Conservation (phyloP, 306 rosid genomes). For the Lathyrus tuberosus region DNA sequence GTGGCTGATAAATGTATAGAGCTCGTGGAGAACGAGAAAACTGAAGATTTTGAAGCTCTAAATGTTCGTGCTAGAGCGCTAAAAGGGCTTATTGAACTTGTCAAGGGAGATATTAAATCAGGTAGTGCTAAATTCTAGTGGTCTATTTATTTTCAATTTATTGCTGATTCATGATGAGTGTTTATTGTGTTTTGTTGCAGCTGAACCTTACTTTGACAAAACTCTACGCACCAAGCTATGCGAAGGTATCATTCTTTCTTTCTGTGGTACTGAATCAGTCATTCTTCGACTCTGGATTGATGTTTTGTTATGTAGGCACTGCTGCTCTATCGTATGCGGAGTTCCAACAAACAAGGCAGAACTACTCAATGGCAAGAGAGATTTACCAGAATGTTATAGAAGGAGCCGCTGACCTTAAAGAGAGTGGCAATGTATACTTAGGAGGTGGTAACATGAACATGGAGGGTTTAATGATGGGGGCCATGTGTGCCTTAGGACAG, state of each 20-base stretch:
- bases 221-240: slow-evolving; percentile 37
- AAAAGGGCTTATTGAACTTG: slow-evolving; percentile 82
- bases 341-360: slow-evolving; percentile 54
- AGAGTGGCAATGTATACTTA: slow-evolving; percentile 44
- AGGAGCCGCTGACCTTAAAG: slow-evolving; percentile 47
- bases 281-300: slow-evolving; percentile 42
- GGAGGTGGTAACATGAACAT: slow-evolving; percentile 78
- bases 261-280: slow-evolving; percentile 4
- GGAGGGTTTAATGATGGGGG: slow-evolving; percentile 61
- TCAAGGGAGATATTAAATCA: slow-evolving; percentile 59
- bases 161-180: slow-evolving; percentile 14
- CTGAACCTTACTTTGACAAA: slow-evolving; percentile 60
- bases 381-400: slow-evolving; percentile 61
- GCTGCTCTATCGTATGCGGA: slow-evolving; percentile 75
- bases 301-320: slow-evolving; percentile 58
- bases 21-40: slow-evolving; percentile 46
- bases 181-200: slow-evolving; percentile 52
- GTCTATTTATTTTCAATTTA: slow-evolving; percentile 10
- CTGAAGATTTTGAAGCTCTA: slow-evolving; percentile 44
- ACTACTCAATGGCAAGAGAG: slow-evolving; percentile 70
- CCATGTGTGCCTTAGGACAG: slow-evolving; percentile 83
- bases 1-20: slow-evolving; percentile 78
- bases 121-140: slow-evolving; percentile 48
- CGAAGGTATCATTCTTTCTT: slow-evolving; percentile 55
- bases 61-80: slow-evolving; percentile 64